Evolutionary conservation across 1,284 basidiomycete species (phyloP), one percentile per base, ranked within the genome.

Genomic region (Heterobasidion occidentale): DNA sequence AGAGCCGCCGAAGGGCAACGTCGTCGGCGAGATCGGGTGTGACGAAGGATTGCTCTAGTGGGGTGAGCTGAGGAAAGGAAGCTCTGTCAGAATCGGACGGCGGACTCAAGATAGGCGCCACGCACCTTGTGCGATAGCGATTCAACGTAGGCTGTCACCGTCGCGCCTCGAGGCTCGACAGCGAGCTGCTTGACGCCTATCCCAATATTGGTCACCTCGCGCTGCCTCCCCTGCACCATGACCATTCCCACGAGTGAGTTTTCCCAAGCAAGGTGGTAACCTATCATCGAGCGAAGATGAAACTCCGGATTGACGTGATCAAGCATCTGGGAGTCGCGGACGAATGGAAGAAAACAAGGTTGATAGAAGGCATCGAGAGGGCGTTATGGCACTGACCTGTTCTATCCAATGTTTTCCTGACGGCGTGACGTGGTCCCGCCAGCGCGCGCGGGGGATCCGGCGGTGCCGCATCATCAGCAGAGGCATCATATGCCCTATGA

Each of bases 401-500:
- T 90, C 86, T 57, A 90, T 90, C 83, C 85, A 90, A 60, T 86
- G 87, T 62, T 90, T 90, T 45, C 86, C 86, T 42, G 74, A 77
- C 1, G 76, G 64, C 0, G 79, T 85, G 35, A 74, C 69, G 57
- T 77, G 76, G 60, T 90, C 86, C 56, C 76, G 73, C 88, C 88
- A 90, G 60, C 84, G 83, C 17, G 80, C 71, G 17, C 88, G 77
- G 3, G 88, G 86, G 67, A 90, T 86, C 34, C 87, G 80, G 58
- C 88, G 76, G 67, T 90, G 88, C 15, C 88, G 74, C 88, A 90
- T 90, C 86, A 90, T 90, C 61, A 90, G 80, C 14, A 89, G 73
- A 0, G 88, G 88, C n/a, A 90, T 73, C 72, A 90, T 83, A 59
- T 84, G 75, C 19, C 81, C 81, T 65, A 90, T 79, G 58, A 88